Evolutionary conservation across 169 alveolate genomes (phyloP).

Genomic region (Plasmodium adleri): DNA sequence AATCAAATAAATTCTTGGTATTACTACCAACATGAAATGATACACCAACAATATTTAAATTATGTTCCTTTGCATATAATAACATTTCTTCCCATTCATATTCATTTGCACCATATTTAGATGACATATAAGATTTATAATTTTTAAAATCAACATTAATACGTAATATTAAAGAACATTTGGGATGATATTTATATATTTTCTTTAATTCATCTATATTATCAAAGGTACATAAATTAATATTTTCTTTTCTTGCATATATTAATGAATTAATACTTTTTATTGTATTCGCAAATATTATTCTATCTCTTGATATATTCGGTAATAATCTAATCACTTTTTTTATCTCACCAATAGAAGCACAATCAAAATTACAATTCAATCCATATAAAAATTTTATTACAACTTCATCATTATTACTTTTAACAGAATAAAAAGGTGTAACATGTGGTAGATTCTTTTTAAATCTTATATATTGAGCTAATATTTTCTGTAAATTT

Average conservation of each 20-base stretch:
- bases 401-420: constrained; percentile 61
- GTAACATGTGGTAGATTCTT: constrained; percentile 65
- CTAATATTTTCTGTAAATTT: constrained; percentile 40
- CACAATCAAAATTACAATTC: constrained; percentile 74
- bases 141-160: constrained; percentile 70
- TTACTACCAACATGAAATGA: constrained; percentile 77
- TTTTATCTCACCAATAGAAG: constrained; percentile 61
- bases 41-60: constrained; percentile 44
- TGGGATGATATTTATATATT: constrained; percentile 59
- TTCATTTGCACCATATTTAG: constrained; percentile 74
- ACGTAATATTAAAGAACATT: constrained; percentile 57
- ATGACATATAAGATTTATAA: constrained; percentile 71
- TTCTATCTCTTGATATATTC: constrained; percentile 27
- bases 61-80: constrained; percentile 23
- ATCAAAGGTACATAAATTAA: constrained; percentile 73
- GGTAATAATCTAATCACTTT: constrained; percentile 20
- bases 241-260: constrained; percentile 54
- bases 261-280: constrained; percentile 40
- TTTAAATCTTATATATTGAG: constrained; percentile 66
- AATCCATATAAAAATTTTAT: constrained; percentile 60
- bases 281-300: constrained; percentile 69
- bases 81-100: constrained; percentile 58
- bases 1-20: constrained; percentile 49
- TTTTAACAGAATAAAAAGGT: constrained; percentile 59
- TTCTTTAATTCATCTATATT: constrained; percentile 67